Conservation (phyloP, 352 stramenopile genomes). For the Pythium biforme region DNA sequence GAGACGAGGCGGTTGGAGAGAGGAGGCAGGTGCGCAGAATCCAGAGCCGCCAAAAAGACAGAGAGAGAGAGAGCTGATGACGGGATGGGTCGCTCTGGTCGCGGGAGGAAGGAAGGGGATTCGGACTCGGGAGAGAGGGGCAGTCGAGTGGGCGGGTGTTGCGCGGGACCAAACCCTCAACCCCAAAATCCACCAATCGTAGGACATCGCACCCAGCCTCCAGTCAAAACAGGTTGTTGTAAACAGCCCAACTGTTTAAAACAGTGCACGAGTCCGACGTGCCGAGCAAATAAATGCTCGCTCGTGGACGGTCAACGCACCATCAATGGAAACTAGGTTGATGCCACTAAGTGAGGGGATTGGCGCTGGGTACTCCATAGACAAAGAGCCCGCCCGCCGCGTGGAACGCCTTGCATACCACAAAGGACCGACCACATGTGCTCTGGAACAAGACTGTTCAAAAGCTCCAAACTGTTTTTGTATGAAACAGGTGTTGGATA, state of each 20-base stretch:
- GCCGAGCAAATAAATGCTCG: background rate
- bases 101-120: constrained; percentile 2
- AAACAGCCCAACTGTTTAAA: constrained; percentile 18
- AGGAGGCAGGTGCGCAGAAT: constrained; percentile 12
- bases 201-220: constrained; percentile 17
- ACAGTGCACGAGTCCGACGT: constrained; percentile 4
- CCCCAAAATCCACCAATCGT: constrained; percentile 11
- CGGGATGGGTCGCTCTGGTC: background rate
- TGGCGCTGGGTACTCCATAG: no score
- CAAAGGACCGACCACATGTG: background rate
- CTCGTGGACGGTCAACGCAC: background rate
- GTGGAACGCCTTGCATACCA: no score
- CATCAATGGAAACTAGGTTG: no score
- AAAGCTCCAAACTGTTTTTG: background rate
- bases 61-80: background rate
- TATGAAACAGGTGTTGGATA: constrained; percentile 22
- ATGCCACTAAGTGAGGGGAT: no score
- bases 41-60: constrained; percentile 1
- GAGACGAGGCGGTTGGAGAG: constrained; percentile 12
- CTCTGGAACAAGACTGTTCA: background rate
- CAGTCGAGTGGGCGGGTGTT: background rate
- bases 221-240: no score
- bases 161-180: constrained; percentile 2
- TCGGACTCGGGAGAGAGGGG: background rate
- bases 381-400: no score